Evolutionary conservation across 768 basidiomycete species (phyloP).

Genomic region (Suillus plorans): DNA sequence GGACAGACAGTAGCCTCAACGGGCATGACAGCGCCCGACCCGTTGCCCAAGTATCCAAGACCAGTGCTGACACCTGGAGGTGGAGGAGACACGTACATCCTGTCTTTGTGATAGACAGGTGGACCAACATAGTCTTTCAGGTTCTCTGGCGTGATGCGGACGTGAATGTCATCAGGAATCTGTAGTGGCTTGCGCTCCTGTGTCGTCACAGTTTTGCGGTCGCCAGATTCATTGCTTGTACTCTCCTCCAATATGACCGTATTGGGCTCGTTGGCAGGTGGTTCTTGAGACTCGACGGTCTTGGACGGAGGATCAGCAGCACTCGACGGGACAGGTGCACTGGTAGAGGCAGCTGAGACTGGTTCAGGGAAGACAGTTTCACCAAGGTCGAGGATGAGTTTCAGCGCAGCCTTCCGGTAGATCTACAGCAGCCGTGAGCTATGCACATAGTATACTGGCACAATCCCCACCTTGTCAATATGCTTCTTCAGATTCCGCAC

Average conservation of each 20-base stretch:
- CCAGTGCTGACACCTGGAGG: constrained; percentile 95
- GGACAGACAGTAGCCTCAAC: constrained; percentile 84
- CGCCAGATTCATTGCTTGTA: constrained; percentile 26
- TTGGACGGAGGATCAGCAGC: constrained; percentile 19
- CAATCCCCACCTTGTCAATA: constrained; percentile 80
- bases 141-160: constrained; percentile 82
- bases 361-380: constrained; percentile 85
- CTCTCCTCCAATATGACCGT: constrained; percentile 16
- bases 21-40: constrained; percentile 95
- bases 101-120: constrained; percentile 91
- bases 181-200: constrained; percentile 74
- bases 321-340: constrained; percentile 8
- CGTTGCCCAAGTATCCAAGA: constrained; percentile 94
- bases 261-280: constrained; percentile 39
- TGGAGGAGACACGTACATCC: constrained; percentile 78
- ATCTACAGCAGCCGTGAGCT: constrained; percentile 51
- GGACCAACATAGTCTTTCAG: constrained; percentile 97
- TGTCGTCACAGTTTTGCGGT: constrained; percentile 67
- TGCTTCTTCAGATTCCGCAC: constrained; percentile 97
- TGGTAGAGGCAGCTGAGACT: constrained; percentile 19
- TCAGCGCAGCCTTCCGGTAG: constrained; percentile 93
- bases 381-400: constrained; percentile 86
- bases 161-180: constrained; percentile 76
- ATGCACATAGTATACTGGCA: background rate
- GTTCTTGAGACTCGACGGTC: constrained; percentile 54